Percentiles rank a stretch among this genome's conserved stretches.
phyloP scores from a whole-genome alignment of 1,139 yeast species.

The Blastobotrys buckinghamii region DNA sequence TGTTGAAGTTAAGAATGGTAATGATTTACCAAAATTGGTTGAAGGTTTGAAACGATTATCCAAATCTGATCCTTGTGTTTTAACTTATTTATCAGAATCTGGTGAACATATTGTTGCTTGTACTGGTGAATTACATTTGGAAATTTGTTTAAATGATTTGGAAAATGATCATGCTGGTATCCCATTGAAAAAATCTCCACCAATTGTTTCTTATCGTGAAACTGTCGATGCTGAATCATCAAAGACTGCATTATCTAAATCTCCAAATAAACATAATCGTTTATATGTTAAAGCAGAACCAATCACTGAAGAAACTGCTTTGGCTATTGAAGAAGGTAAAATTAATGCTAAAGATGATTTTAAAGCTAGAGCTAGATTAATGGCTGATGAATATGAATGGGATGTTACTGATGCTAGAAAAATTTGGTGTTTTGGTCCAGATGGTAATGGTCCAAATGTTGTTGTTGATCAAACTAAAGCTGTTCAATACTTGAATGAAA shows the following conservation, averaged over 20 bases:
- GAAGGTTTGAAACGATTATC: conserved; percentile 99
- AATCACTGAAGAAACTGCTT: conserved; percentile 84
- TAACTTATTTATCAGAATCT: conserved; percentile 78
- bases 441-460: conserved; percentile 97
- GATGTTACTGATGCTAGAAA: conserved; percentile 99
- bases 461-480: conserved; percentile 99
- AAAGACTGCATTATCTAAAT: conserved; percentile 94
- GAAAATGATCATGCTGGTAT: conserved; percentile 99
- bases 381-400: conserved; percentile 99
- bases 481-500: conserved; percentile 97
- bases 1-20: conserved; percentile 99
- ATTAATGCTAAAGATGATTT: conserved; percentile 95
- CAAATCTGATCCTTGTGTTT: conserved; percentile 99
- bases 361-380: conserved; percentile 98
- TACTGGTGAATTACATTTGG: conserved; percentile 99
- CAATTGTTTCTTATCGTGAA: conserved; percentile 98
- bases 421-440: conserved; percentile 99
- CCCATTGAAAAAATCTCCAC: conserved; percentile 96
- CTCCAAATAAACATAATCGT: conserved; percentile 99
- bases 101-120: conserved; percentile 99
- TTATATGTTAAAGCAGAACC: conserved; percentile 97
- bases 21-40: conserved; percentile 98
- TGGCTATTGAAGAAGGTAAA: conserved; percentile 90
- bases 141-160: conserved; percentile 92
- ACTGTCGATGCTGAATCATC: conserved; percentile 92